These are phyloP conservation scores for Sindora glabra DNA, from an alignment of 306 rosid species.

Conservation along the genomic window DNA sequence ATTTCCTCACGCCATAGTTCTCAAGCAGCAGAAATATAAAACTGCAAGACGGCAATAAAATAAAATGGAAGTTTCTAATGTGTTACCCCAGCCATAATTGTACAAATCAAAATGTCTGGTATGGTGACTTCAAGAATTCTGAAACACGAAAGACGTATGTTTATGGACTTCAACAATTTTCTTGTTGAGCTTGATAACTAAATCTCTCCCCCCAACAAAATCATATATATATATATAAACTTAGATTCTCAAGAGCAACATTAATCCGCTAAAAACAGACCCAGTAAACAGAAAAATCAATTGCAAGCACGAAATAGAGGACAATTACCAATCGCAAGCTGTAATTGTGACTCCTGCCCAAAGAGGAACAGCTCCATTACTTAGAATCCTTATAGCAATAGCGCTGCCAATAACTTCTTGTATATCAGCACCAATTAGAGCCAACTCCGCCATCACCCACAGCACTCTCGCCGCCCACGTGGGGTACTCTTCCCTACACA, in stretches of 20 bases:
- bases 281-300: background rate
- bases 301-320: background rate
- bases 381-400: slow-evolving; percentile 78
- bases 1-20: slow-evolving; percentile 88
- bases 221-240: no score
- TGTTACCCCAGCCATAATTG: background rate
- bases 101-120: background rate
- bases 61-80: background rate
- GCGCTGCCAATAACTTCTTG: slow-evolving; percentile 98
- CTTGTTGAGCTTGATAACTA: background rate
- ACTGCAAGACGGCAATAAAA: slow-evolving; percentile 35
- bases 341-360: slow-evolving; percentile 91
- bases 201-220: no score
- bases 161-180: background rate
- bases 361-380: slow-evolving; percentile 74
- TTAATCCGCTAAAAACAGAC: background rate
- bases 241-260: background rate
- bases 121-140: background rate
- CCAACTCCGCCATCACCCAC: slow-evolving; percentile 95
- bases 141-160: background rate
- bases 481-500: slow-evolving; percentile 90
- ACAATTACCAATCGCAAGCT: slow-evolving; percentile 71
- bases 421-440: no score
- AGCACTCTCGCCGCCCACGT: slow-evolving; percentile 68
- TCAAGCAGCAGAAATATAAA: slow-evolving; percentile 85